Conservation (phyloP, 73 alveolate species). For the Diophrys sp. region DNA sequence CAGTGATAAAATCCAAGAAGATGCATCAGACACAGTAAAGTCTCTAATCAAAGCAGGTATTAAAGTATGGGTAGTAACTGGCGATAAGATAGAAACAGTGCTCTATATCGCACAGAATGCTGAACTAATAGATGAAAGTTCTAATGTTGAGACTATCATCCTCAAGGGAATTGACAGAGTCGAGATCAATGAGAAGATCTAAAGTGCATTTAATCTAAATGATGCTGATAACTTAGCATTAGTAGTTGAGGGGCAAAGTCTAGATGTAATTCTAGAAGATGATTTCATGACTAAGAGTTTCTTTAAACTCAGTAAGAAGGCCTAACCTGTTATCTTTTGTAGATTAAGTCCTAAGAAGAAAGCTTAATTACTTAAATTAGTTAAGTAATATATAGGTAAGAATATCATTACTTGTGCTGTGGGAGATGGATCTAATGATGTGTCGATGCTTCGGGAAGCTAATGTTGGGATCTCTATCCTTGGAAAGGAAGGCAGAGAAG, state of each 20-base stretch:
- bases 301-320: constrained; percentile 63
- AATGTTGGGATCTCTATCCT: constrained; percentile 76
- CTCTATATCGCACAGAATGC: constrained; percentile 1
- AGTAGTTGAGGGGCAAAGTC: constrained; percentile 66
- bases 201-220: neutral
- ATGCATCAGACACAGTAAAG: constrained; percentile 83
- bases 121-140: neutral
- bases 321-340: constrained; percentile 80
- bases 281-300: constrained; percentile 52
- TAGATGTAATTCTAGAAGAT: constrained; percentile 55
- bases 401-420: constrained; percentile 48
- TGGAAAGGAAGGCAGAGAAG: constrained; percentile 91
- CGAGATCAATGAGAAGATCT: neutral
- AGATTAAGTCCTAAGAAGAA: constrained; percentile 89
- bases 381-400: constrained; percentile 17
- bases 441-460: constrained; percentile 86
- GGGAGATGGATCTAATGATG: constrained; percentile 99
- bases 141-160: constrained; percentile 49
- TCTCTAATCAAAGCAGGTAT: constrained; percentile 88
- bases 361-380: constrained; percentile 73
- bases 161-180: constrained; percentile 12
- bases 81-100: constrained; percentile 95
- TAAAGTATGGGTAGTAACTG: constrained; percentile 96
- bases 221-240: constrained; percentile 31
- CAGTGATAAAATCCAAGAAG: constrained; percentile 80